Evolutionary conservation across 139 green algal genomes (phyloP).

Genomic region (Coccomyxa sp.): DNA sequence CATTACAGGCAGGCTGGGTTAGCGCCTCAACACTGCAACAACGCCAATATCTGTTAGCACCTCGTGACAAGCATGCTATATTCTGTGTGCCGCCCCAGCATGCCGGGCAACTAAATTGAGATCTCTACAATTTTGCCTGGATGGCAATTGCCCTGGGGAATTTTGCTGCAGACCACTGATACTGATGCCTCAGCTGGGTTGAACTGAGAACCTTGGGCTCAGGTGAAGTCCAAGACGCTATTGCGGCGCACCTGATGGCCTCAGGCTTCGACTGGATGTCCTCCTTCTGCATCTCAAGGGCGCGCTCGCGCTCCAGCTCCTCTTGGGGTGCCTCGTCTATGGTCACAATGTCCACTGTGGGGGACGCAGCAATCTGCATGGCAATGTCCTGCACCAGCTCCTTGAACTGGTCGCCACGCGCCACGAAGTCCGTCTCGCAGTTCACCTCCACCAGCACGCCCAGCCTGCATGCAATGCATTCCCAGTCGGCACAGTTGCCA

Average conservation of each 20-base stretch:
- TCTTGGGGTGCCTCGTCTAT: constrained; percentile 72
- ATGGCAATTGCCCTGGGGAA: too few relatives aligned
- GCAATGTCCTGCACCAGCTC: constrained; percentile 79
- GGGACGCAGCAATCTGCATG: constrained; percentile 71
- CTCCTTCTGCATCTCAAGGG: constrained; percentile 96
- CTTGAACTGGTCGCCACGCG: constrained; percentile 83
- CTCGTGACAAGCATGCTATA: too few relatives aligned
- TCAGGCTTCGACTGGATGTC: constrained; percentile 94
- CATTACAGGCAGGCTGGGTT: too few relatives aligned
- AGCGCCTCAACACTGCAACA: neutral
- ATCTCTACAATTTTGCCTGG: too few relatives aligned
- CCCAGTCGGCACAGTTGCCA: neutral
- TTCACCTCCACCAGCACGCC: constrained; percentile 86
- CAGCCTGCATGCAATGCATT: constrained; percentile 32
- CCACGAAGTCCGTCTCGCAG: constrained; percentile 99
- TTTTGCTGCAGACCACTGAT: too few relatives aligned
- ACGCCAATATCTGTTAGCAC: too few relatives aligned
- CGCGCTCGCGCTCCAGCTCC: constrained; percentile 78
- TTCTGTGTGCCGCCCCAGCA: too few relatives aligned
- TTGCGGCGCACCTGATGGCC: constrained; percentile 63
- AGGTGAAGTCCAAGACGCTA: too few relatives aligned
- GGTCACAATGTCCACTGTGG: constrained; percentile 54
- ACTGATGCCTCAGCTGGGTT: too few relatives aligned
- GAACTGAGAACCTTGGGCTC: too few relatives aligned
- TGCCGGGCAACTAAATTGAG: too few relatives aligned